These are phyloP conservation scores for Austroboletus novae-zelandiae DNA, from an alignment of 1,284 basidiomycete species.

Conservation along the genomic window DNA sequence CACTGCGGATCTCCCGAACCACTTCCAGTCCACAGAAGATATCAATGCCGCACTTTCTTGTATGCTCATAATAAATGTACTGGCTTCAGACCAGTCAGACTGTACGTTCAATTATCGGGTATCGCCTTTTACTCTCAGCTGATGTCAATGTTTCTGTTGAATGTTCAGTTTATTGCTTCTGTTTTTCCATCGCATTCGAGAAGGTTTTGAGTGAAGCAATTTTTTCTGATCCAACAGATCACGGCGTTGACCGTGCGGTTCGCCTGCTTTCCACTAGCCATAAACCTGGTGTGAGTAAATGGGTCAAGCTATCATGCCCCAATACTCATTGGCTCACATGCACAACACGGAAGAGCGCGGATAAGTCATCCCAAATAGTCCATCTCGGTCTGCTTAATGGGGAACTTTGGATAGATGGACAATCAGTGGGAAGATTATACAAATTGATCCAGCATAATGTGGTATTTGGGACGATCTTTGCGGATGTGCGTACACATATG, in stretches of 20 bases:
- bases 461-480: conserved; percentile 35
- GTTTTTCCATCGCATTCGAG: not conserved
- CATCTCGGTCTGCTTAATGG: not conserved
- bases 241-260: conserved; percentile 35
- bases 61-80: not conserved
- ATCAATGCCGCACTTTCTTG: not conserved
- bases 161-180: not conserved
- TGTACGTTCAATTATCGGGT: no score
- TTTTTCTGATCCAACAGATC: not conserved
- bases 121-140: not conserved
- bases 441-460: conserved; percentile 31
- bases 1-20: not conserved
- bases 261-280: conserved; percentile 28
- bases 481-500: conserved; percentile 16
- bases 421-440: conserved; percentile 39
- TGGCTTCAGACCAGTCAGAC: no score
- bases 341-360: not conserved
- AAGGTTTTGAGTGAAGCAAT: conserved; percentile 4
- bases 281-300: not conserved
- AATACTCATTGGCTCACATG: not conserved
- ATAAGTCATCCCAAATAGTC: not conserved
- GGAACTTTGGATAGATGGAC: conserved; percentile 22
- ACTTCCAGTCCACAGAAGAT: not conserved
- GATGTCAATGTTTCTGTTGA: conserved; percentile 18
- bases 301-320: not conserved